Percentiles rank a stretch among this genome's conserved stretches.
Conservation (phyloP, 2,329 filamentous ascomycete genomes). For the Fusarium phyllophilum region DNA sequence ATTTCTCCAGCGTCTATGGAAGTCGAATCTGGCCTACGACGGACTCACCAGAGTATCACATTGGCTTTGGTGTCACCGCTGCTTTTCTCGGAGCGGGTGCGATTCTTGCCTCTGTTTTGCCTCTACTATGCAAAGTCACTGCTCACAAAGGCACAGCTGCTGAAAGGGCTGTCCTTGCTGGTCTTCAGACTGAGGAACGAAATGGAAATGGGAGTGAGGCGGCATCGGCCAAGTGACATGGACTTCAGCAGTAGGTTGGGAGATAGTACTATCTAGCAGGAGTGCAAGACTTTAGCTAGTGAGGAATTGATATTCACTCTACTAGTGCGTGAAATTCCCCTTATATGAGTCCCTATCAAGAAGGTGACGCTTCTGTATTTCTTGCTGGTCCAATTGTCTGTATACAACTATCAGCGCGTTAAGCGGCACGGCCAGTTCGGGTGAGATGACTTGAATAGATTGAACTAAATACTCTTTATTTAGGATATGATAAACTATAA, state of each 20-base stretch:
- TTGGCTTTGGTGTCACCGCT: background rate
- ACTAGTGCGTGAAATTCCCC: background rate
- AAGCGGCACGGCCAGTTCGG: constrained; percentile 48
- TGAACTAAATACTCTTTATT: fast-evolving
- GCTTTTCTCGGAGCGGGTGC: background rate
- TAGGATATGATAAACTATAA: background rate
- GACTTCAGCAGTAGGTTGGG: background rate
- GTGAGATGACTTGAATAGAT: background rate
- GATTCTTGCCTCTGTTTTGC: background rate
- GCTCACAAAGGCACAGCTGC: background rate
- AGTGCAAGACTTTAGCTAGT: background rate
- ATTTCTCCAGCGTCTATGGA: background rate
- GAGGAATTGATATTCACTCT: background rate
- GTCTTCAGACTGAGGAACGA: background rate
- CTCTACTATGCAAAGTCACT: background rate
- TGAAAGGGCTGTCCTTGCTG: background rate
- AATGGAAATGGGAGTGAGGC: background rate
- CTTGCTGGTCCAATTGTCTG: fast-evolving
- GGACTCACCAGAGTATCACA: background rate
- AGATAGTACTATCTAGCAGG: background rate
- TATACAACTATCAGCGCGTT: constrained; percentile 46
- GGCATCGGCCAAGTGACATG: background rate
- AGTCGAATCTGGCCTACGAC: background rate
- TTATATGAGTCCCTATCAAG: fast-evolving
- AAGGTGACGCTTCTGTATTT: background rate